Base-by-base conservation (phyloP, 1,139 yeast species). In the Hyphopichia wangnamkhiaoensis region DNA sequence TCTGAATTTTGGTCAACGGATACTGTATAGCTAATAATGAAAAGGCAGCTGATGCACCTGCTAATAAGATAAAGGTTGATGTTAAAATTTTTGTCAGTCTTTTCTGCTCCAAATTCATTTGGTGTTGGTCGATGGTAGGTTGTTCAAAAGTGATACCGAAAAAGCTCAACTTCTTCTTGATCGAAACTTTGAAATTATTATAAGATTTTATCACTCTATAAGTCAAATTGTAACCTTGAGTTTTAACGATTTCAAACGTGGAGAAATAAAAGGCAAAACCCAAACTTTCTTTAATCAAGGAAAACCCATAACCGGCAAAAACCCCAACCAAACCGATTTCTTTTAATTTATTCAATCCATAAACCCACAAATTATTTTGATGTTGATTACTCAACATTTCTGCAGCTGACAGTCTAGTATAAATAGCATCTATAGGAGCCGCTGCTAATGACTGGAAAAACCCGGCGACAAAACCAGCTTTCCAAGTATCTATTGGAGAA, bases 351-450 rank as follows among this genome's bases (percentile, higher is more conserved):
- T 73, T 71, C 34, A 75, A 58, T 0, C 94, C 91, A 60, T 88
- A 91, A 27, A 67, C 63, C 95, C 96, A 88, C 43, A 90, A 59
- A 42, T 85, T 83, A 14, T 30, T 35, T 38, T 77, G 79, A 57
- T 86, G 87, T 28, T 76, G 71, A 4, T 90, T 88, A 40, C 74
- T 74, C 19, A 89, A 62, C 46, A 89, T 65, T 49, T 88, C 96
- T 5, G 84, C 76, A 1, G 89, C 84, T 2, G 82, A 74, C 54
- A 90, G 86, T 49, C 97, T 71, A 1, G 95, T 80, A 52, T 85
- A 87, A 6, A 91, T 82, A 7, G 97, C 96, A 61, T 91, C 97
- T 3, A 91, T 76, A 0, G 98, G 98, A 2, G 97, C 95, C 1
- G 96, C 96, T 1, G 90, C 93, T n/a, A 88, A 64, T 14, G 95